These are phyloP conservation scores for Inonotus obliquus DNA, from an alignment of 1,284 basidiomycete species.

Conservation along the genomic window DNA sequence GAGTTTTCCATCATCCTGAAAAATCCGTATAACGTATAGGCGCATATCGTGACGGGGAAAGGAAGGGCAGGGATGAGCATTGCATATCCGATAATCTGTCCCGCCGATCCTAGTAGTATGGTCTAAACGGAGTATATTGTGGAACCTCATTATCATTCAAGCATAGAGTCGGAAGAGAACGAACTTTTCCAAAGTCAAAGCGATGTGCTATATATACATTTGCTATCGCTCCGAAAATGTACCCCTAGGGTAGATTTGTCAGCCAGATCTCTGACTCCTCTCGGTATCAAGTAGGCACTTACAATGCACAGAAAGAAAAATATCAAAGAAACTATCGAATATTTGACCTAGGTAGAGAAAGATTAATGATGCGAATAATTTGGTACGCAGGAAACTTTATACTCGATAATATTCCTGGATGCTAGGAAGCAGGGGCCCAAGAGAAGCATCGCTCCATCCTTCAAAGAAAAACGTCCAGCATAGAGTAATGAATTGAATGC, in stretches of 20 bases:
- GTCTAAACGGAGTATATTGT: slow-evolving; percentile 21
- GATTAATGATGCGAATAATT: neutral
- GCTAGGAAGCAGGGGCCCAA: slow-evolving; percentile 51
- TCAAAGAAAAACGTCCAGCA: slow-evolving; percentile 41
- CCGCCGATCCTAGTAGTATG: slow-evolving; percentile 30
- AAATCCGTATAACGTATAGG: slow-evolving; percentile 57
- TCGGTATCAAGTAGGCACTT: slow-evolving; percentile 19
- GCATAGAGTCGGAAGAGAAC: neutral
- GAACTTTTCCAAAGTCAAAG: slow-evolving; percentile 54
- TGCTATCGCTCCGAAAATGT: slow-evolving; percentile 42
- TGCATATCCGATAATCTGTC: slow-evolving; percentile 41
- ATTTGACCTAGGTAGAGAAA: slow-evolving; percentile 36
- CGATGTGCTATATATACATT: slow-evolving; percentile 52
- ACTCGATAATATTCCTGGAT: slow-evolving; percentile 53
- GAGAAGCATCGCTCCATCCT: slow-evolving; percentile 60
- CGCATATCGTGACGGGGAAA: slow-evolving; percentile 57
- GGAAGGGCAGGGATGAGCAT: slow-evolving; percentile 54
- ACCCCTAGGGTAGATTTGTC: slow-evolving; percentile 45
- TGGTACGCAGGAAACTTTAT: slow-evolving; percentile 17
- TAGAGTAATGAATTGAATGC: slow-evolving; percentile 16
- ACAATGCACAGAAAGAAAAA: slow-evolving; percentile 43
- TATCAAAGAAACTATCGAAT: slow-evolving; percentile 42
- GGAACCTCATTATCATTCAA: slow-evolving; percentile 33
- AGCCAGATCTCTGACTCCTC: neutral
- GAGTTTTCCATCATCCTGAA: slow-evolving; percentile 57